These are phyloP conservation scores for Claviceps monticola DNA, from an alignment of 2,329 filamentous ascomycete genomes.

Conservation along the genomic window DNA sequence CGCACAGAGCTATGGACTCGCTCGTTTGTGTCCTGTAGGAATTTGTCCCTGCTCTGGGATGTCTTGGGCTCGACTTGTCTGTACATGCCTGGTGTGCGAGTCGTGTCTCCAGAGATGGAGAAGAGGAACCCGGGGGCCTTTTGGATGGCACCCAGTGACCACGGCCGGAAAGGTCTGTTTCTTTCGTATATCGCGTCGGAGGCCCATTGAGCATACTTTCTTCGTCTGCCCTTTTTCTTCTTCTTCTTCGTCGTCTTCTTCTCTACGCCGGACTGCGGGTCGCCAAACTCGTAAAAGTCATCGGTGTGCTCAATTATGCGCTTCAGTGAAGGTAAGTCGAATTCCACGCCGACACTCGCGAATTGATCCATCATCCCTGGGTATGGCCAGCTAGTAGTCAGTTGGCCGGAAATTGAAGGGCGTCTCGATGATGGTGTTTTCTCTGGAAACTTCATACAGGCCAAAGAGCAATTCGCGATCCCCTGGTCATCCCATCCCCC, in stretches of 20 bases:
- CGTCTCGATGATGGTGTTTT: no score
- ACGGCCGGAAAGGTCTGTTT: constrained; percentile 34
- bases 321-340: constrained; percentile 26
- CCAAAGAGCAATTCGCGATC: constrained; percentile 24
- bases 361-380: constrained; percentile 44
- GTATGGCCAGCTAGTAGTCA: not conserved
- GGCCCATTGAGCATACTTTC: constrained; percentile 25
- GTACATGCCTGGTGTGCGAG: constrained; percentile 35
- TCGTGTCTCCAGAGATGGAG: constrained; percentile 27
- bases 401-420: no score
- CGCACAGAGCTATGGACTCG: constrained; percentile 40
- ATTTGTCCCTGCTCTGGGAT: constrained; percentile 21
- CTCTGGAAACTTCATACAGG: constrained; percentile 19
- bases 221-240: not conserved
- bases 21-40: constrained; percentile 39
- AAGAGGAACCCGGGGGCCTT: constrained; percentile 27
- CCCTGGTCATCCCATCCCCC: constrained; percentile 48
- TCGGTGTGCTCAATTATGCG: constrained; percentile 24
- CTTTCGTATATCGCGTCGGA: constrained; percentile 31
- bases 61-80: constrained; percentile 28
- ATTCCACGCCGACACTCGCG: constrained; percentile 36
- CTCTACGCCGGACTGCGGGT: constrained; percentile 3
- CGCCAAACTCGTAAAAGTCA: constrained; percentile 17
- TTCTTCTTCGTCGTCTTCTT: constrained; percentile 1
- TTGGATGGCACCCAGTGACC: constrained; percentile 31